A percentile compares a stretch with the other conserved stretches of the same genome.
Evolutionary conservation across 2,329 filamentous ascomycete species (phyloP).

Genomic region (Aspergillus ochraceus): DNA sequence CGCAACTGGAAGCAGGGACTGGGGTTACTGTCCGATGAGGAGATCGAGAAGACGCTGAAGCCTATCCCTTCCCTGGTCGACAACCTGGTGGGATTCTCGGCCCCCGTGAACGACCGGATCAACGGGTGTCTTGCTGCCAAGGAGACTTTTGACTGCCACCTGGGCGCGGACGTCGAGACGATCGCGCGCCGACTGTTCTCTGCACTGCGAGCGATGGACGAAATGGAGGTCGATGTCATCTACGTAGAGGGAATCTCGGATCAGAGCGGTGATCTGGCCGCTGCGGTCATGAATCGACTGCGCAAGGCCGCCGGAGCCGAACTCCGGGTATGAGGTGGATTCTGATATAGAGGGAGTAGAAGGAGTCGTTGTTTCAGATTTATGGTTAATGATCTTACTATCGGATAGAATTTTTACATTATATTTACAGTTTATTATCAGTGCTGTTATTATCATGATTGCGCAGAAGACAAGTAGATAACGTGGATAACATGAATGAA

Average conservation of each 20-base stretch:
- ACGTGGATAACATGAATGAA: too few species aligned
- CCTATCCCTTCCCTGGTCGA: slow-evolving; percentile 27
- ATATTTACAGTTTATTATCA: not conserved
- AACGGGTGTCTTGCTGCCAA: slow-evolving; percentile 22
- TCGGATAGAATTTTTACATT: not conserved
- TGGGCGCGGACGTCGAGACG: slow-evolving; percentile 68
- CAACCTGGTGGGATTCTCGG: slow-evolving; percentile 26
- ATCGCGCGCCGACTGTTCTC: slow-evolving; percentile 89
- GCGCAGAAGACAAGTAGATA: too few species aligned
- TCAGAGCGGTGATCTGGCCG: slow-evolving; percentile 72
- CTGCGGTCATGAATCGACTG: slow-evolving; percentile 81
- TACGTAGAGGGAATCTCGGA: slow-evolving; percentile 85
- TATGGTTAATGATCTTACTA: not conserved
- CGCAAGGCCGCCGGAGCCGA: slow-evolving; percentile 70
- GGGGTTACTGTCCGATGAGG: slow-evolving; percentile 22
- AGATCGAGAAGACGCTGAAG: slow-evolving; percentile 21
- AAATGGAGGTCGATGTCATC: slow-evolving; percentile 75
- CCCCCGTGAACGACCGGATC: slow-evolving; percentile 26
- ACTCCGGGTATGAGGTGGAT: slow-evolving; percentile 45
- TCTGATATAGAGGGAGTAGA: slow-evolving; percentile 12
- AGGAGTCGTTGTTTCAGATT: slow-evolving; percentile 1
- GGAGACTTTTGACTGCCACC: slow-evolving; percentile 64
- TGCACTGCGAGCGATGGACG: slow-evolving; percentile 80
- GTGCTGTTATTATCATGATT: not conserved
- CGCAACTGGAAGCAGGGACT: slow-evolving; percentile 36